Conservation (phyloP, 495 filamentous ascomycete species). For the Penicillium daleae region DNA sequence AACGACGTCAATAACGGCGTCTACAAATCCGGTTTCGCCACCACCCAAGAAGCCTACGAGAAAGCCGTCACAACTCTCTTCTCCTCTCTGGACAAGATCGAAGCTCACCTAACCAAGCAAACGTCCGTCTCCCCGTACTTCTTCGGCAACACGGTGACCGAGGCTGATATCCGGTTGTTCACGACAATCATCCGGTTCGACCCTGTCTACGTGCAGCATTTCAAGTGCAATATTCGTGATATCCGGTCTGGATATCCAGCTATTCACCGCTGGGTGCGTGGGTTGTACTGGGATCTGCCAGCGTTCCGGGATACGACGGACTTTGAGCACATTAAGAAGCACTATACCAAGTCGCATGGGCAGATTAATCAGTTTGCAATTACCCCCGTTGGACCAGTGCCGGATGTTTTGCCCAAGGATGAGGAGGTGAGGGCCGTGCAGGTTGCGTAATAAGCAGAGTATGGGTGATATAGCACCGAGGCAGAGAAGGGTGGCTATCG, state of each 20-base stretch:
- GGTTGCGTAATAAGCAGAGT: constrained; percentile 25
- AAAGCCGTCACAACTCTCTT: constrained; percentile 69
- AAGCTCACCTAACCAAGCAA: constrained; percentile 63
- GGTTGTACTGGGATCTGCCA: constrained; percentile 68
- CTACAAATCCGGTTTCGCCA: constrained; percentile 76
- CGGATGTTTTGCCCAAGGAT: constrained; percentile 63
- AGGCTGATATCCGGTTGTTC: constrained; percentile 81
- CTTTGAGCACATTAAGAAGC: constrained; percentile 73
- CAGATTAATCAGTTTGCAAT: constrained; percentile 69
- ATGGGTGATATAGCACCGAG: background rate
- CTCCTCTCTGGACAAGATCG: constrained; percentile 69
- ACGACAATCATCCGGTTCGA: constrained; percentile 88
- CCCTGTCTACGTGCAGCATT: constrained; percentile 88
- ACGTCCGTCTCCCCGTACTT: constrained; percentile 59
- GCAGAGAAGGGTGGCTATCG: too few species aligned
- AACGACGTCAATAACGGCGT: constrained; percentile 86
- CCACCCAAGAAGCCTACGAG: constrained; percentile 78
- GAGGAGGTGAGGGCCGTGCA: constrained; percentile 62
- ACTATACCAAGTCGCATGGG: constrained; percentile 72
- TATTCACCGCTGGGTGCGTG: constrained; percentile 68
- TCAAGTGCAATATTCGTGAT: constrained; percentile 87
- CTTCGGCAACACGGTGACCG: constrained; percentile 70
- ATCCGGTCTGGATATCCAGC: constrained; percentile 77
- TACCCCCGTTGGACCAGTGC: constrained; percentile 67
- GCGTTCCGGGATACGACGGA: constrained; percentile 66